Conservation (phyloP, 2,329 filamentous ascomycete species). For the Colletotrichum sp. region DNA sequence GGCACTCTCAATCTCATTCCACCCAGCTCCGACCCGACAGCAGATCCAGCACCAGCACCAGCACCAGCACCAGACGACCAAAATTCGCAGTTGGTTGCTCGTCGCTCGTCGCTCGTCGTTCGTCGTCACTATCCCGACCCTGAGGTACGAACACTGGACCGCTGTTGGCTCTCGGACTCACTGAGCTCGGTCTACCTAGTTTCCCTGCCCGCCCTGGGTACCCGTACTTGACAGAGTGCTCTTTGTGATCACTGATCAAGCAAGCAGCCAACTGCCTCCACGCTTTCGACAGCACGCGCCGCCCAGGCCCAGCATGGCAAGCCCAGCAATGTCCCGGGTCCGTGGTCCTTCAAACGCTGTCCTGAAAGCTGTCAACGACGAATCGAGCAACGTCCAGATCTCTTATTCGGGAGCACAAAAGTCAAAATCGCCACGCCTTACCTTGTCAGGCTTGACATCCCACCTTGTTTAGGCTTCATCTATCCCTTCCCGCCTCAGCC, state of each 20-base stretch:
- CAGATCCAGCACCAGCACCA: not conserved
- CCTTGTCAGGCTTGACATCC: conserved; percentile 18
- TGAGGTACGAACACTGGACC: not conserved
- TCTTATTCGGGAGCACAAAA: conserved; percentile 17
- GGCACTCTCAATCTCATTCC: not conserved
- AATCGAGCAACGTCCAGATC: conserved; percentile 21
- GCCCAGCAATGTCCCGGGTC: conserved; percentile 3
- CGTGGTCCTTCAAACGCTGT: conserved; percentile 6
- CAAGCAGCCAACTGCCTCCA: not conserved
- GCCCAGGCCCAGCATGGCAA: not conserved
- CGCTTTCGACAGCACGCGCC: not conserved
- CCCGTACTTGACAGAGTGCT: too few relatives aligned
- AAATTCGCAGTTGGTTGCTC: not conserved
- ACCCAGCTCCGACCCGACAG: not conserved
- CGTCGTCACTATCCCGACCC: not conserved
- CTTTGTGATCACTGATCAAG: not conserved
- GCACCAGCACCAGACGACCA: not conserved
- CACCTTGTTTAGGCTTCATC: not conserved
- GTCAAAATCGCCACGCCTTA: conserved; percentile 19
- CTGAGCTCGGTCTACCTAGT: not conserved
- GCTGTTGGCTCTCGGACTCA: not conserved
- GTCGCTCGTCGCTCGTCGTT: not conserved
- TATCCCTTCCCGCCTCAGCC: conserved; percentile 5
- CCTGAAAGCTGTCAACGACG: conserved; percentile 17
- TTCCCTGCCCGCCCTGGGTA: not conserved